These are phyloP conservation scores for Castanea crenata DNA, from an alignment of 306 rosid genomes.

Conservation along the genomic window DNA sequence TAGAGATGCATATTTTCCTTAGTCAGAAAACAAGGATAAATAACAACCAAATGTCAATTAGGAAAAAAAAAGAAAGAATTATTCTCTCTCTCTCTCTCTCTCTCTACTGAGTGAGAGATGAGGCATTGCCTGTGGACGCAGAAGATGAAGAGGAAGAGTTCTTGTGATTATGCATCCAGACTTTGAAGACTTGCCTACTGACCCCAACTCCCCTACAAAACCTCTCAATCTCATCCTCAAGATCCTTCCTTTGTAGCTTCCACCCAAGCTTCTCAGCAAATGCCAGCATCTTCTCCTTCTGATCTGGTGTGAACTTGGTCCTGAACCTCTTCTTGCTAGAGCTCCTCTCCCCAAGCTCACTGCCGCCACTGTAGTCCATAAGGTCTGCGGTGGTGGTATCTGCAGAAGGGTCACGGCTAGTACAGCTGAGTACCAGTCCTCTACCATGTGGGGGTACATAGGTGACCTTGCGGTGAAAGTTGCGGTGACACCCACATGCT, in stretches of 20 bases:
- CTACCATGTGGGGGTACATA: constrained; percentile 2
- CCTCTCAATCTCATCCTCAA: constrained; percentile 72
- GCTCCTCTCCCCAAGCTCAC: constrained; percentile 24
- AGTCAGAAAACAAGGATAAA: constrained; percentile 3
- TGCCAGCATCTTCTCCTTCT: constrained; percentile 82
- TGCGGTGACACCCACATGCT: constrained; percentile 86
- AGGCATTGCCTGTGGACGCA: constrained; percentile 50
- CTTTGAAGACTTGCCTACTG: constrained; percentile 74
- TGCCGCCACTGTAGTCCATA: constrained; percentile 34
- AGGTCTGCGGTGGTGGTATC: constrained; percentile 13
- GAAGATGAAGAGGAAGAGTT: constrained; percentile 47
- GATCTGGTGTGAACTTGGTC: constrained; percentile 68
- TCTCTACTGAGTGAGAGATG: constrained; percentile 59
- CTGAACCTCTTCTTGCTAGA: constrained; percentile 64
- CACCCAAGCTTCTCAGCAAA: constrained; percentile 87
- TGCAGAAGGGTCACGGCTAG: constrained; percentile 17
- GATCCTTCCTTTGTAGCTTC: constrained; percentile 73
- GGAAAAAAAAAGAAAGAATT: not conserved
- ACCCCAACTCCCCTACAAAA: constrained; percentile 69
- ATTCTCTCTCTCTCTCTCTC: not conserved
- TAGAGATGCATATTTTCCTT: not conserved
- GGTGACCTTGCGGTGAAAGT: constrained; percentile 75
- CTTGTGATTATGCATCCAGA: constrained; percentile 94
- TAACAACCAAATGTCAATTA: constrained; percentile 21
- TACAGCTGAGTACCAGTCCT: constrained; percentile 21